phyloP scores from a whole-genome alignment of 164 flowering plant genomes.

The Chimonanthus praecox region DNA sequence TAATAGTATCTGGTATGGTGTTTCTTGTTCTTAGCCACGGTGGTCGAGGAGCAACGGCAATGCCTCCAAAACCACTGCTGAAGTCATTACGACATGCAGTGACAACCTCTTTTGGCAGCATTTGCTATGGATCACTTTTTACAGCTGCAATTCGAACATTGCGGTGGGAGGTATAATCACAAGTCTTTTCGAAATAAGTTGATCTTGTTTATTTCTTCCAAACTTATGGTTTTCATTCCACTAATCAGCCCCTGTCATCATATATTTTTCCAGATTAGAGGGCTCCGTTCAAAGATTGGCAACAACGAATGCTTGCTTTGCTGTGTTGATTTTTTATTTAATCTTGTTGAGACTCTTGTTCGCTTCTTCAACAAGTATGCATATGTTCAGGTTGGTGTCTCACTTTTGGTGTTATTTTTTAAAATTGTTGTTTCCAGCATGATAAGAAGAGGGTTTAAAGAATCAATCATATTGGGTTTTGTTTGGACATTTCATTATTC shows the following conservation, averaged over 20 bases:
- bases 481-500: not conserved
- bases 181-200: not conserved
- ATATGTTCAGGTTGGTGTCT: conserved; percentile 75
- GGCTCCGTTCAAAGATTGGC: conserved; percentile 92
- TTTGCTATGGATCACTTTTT: conserved; percentile 97
- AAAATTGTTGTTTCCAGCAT: not conserved
- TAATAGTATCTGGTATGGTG: conserved; percentile 94
- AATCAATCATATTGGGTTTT: not conserved
- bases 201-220: not conserved
- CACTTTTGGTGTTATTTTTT: not conserved
- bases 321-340: conserved; percentile 94
- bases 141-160: conserved; percentile 92
- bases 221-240: not conserved
- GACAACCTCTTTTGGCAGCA: conserved; percentile 96
- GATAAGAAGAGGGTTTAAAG: not conserved
- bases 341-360: conserved; percentile 94
- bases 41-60: conserved; percentile 62
- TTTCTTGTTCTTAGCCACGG: conserved; percentile 90
- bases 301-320: conserved; percentile 95
- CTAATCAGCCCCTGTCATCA: not conserved
- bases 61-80: conserved; percentile 74
- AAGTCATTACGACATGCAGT: conserved; percentile 67
- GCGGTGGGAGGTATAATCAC: conserved; percentile 82
- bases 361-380: conserved; percentile 98
- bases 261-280: conserved; percentile 67